Evolutionary conservation across 2,329 filamentous ascomycete species (phyloP).

Genomic region (Colletotrichum sp.): DNA sequence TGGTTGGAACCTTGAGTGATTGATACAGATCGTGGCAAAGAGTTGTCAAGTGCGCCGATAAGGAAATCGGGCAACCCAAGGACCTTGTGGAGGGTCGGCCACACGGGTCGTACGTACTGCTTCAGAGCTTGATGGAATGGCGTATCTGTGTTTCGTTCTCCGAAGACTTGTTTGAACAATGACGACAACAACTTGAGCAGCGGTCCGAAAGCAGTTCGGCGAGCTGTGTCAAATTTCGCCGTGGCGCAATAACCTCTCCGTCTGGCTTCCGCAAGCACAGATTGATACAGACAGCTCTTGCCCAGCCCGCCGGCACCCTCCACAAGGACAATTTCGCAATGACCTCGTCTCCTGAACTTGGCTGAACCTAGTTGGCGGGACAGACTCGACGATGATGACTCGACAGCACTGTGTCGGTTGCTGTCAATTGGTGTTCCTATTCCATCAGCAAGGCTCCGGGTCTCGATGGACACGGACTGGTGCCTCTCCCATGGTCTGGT

Average conservation of each 20-base stretch:
- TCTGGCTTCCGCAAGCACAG: conserved; percentile 64
- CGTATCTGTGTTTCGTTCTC: conserved; percentile 69
- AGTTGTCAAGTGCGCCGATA: conserved; percentile 53
- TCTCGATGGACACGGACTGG: conserved; percentile 55
- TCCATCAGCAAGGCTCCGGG: conserved; percentile 51
- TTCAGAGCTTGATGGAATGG: conserved; percentile 66
- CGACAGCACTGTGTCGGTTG: conserved; percentile 45
- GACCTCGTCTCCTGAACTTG: conserved; percentile 66
- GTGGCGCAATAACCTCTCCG: conserved; percentile 69
- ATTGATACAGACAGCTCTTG: conserved; percentile 69
- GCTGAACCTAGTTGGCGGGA: conserved; percentile 59
- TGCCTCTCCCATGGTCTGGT: conserved; percentile 57
- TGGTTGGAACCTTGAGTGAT: conserved; percentile 35
- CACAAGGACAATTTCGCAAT: conserved; percentile 67
- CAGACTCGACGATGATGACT: conserved; percentile 53
- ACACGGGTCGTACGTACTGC: conserved; percentile 67
- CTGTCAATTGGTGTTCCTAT: conserved; percentile 41
- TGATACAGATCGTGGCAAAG: conserved; percentile 39
- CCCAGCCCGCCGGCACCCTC: conserved; percentile 68
- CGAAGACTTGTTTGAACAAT: conserved; percentile 71
- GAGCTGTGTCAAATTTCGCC: conserved; percentile 69
- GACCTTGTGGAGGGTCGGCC: conserved; percentile 67
- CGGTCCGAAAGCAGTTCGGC: conserved; percentile 66
- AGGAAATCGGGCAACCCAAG: conserved; percentile 74
- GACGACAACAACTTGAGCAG: conserved; percentile 69